Evolutionary conservation across 2,329 filamentous ascomycete species (phyloP), one percentile per base, ranked within the genome.

Genomic region (Ophiostoma quercus): DNA sequence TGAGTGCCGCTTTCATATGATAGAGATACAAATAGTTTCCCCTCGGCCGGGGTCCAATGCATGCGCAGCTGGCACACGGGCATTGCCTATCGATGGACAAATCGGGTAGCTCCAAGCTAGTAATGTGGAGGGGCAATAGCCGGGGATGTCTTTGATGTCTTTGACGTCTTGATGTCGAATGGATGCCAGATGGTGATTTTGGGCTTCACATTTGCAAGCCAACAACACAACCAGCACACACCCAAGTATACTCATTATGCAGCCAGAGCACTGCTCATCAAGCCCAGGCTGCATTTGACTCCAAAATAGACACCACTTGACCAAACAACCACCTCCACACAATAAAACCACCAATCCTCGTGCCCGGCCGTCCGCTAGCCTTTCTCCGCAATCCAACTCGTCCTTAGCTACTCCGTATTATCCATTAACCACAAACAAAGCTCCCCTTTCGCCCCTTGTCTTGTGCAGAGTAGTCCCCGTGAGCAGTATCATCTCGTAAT

Each of bases 41-140:
- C 72, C 75, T 76, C 75, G 75, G 73, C 75, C 75, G 75, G 74
- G 74, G 32, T 22, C 32, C 32, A 22, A 22, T 39, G 32, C 60
- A 34, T 39, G 29, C 57, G 67, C 62, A 43, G 41, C 51, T 41
- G 60, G 25, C 57, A 62, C 57, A 62, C 57, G 57, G 29, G 32
- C 60, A 54, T 67, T 66, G 34, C 66, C 69, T 66, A 70, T 70
- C 69, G 47, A 57, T 51, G 29, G 41, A 34, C 43, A 43, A 65
- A 67, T 67, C 69, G 57, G 69, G 66, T 70, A 70, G 67, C 57
- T 63, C 29, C 57, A 12, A 51, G 57, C 22, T 67, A n/a, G 66
- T 25, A 41, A 47, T 51, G 57, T 43, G 25, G 63, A 54, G 68
- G 51, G 66, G 66, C 51, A 51, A 66, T 70, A 71, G 68, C 68